Percentiles rank a stretch among this genome's conserved stretches.
Evolutionary conservation across 1,284 basidiomycete species (phyloP).

Genomic region (Ustilago hordei): DNA sequence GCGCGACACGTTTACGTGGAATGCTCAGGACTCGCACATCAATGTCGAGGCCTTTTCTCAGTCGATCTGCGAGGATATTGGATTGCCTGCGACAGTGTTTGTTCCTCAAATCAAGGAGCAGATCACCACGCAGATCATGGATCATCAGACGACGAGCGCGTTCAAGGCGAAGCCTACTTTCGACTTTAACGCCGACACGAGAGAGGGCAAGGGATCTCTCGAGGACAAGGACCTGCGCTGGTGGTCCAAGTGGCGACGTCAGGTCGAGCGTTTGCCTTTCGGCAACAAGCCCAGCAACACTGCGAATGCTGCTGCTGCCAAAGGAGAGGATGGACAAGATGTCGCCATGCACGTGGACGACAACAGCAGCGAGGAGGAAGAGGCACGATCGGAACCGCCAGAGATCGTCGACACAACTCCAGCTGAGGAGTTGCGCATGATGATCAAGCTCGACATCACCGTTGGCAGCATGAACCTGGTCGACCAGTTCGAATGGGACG

Average conservation of each 20-base stretch:
- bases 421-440: constrained; percentile 80
- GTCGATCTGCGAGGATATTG: constrained; percentile 90
- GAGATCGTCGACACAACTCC: constrained; percentile 45
- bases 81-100: constrained; percentile 78
- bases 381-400: constrained; percentile 58
- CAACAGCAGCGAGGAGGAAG: constrained; percentile 71
- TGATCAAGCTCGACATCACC: constrained; percentile 96
- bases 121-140: constrained; percentile 87
- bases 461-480: constrained; percentile 92
- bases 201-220: constrained; percentile 44
- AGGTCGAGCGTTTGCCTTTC: constrained; percentile 29
- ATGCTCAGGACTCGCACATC: constrained; percentile 85
- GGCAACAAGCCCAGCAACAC: constrained; percentile 51
- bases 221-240: constrained; percentile 44
- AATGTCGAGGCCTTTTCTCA: constrained; percentile 91
- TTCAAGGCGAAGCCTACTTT: constrained; percentile 53
- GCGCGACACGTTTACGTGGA: constrained; percentile 97
- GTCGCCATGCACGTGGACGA: constrained; percentile 29
- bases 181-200: constrained; percentile 26
- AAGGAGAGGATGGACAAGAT: constrained; percentile 60
- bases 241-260: constrained; percentile 52
- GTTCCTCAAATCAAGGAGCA: constrained; percentile 81
- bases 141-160: constrained; percentile 72
- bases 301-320: constrained; percentile 63
- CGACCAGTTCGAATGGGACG: constrained; percentile 99